Base-by-base conservation (phyloP, 371 early-diverging fungal genomes). In the Blakeslea trispora region DNA sequence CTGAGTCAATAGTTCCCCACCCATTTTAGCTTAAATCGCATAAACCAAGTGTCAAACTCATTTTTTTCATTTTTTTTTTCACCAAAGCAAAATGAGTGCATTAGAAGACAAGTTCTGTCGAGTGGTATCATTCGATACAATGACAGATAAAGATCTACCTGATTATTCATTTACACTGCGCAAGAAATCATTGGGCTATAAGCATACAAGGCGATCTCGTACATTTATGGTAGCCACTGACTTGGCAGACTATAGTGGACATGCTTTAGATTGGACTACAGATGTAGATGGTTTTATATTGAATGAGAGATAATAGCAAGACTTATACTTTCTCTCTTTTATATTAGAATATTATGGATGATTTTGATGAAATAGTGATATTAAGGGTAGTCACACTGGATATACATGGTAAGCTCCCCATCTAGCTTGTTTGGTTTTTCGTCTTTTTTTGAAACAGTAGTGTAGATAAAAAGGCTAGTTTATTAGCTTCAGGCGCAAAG, bases 211-310 rank as follows among this genome's bases (percentile, higher is more conserved):
- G 46, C 66, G 72, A 3, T 72, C 75, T 34, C 69, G 85, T 45
- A 80, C 81, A 8, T 84, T 84, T 52, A 68, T 84, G 67, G 79
- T 84, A 0, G 85, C 83, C 6, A 84, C 80, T 3, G 85, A 84
- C 59, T 57, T 81, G 41, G 79, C 79, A 23, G 79, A 79, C 32
- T 81, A 84, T 44, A 79, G 79, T n/a, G 85, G 81, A 42, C 77
- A 81, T 65, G 85, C 85, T 24, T 57, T 84, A 13, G 65, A 71
- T n/a, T 84, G 79, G 79, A 74, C 79, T 19, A 81, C 63, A 56
- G 79, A 84, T 42, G 79, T 79, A 71, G 53, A 23, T 13, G 22
- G 53, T 53, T 18, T 10, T 15, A n/a, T 52, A 6, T 37, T 44
- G 17, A 15, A 35, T 31, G 17, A 35, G 17, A 28, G 7, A 28